Evolutionary conservation across 1,284 basidiomycete genomes (phyloP), one percentile per base, ranked within the genome.

Genomic region (Sporisorium iseilematis-ciliati): DNA sequence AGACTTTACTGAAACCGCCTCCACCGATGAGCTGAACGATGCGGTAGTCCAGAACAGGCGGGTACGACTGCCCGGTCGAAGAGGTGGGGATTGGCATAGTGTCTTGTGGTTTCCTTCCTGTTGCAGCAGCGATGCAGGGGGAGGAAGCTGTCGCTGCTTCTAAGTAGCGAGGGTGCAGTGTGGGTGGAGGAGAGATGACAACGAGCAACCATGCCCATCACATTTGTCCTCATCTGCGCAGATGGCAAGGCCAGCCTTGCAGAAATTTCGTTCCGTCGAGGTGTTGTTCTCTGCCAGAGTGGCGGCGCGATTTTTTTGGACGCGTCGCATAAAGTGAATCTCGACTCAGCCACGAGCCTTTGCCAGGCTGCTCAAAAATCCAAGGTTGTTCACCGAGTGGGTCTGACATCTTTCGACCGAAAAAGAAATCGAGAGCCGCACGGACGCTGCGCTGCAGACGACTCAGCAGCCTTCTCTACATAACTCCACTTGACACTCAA

Each of bases 1-100:
- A 84, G 45, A 85, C 83, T 23, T 80, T 82, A 61, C 58, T 70
- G 70, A 83, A 84, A 38, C 83, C 83, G 33, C 83, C 83, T 53
- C 83, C 83, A 29, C 83, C 82, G 38, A 85, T 79, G 45, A 79
- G 78, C 66, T 83, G 79, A 20, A 80, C 79, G 54, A 85, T 77
- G 41, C 75, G 71, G 65, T 84, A 85, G 53, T 81, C 83, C 18
- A 79, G 63, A 4, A 84, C 78, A 0, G 68, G 53, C 26, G 82
- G 82, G 49, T 84, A 84, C 45, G 75, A 56, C 63, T 81, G 78
- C 23, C 82, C 82, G 4, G 79, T 79, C 1, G 82, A 84, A 10
- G 82, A 83, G 38, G 77, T 84, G 12, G 82, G 82, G 33, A 75
- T 75, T 2, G 72, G 59, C 76, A 78, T 78, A 12, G 16, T 54